Percentiles rank a stretch among this genome's conserved stretches.
These are phyloP conservation scores for Clarkia xantiana DNA, from an alignment of 345 rosid species.

Conservation along the genomic window DNA sequence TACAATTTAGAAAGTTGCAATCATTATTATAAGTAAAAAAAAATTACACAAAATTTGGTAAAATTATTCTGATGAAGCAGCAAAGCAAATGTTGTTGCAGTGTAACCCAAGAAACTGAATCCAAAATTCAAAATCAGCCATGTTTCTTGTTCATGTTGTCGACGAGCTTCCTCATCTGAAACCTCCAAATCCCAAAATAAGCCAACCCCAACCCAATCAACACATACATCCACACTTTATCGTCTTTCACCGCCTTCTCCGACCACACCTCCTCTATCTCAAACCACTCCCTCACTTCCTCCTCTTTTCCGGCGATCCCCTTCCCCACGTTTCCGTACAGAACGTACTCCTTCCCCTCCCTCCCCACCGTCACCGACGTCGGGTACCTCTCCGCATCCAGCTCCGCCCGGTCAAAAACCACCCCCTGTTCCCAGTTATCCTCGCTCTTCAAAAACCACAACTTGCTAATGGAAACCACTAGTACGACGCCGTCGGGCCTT, in stretches of 20 bases:
- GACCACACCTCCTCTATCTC: constrained; percentile 43
- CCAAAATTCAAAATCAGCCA: too few relatives aligned
- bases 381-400: constrained; percentile 51
- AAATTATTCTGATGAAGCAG: too few relatives aligned
- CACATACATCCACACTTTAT: constrained; percentile 48
- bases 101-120: too few relatives aligned
- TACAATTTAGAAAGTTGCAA: too few relatives aligned
- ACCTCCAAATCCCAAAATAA: constrained; percentile 63
- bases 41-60: too few relatives aligned
- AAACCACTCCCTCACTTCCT: constrained; percentile 26
- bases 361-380: constrained; percentile 44
- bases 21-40: too few relatives aligned
- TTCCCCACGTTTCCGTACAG: constrained; percentile 48
- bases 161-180: constrained; percentile 58
- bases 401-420: constrained; percentile 44
- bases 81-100: too few relatives aligned
- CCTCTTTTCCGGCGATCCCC: constrained; percentile 25
- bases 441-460: constrained; percentile 62
- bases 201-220: constrained; percentile 65
- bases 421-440: constrained; percentile 71
- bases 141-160: constrained; percentile 41
- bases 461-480: constrained; percentile 43
- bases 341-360: constrained; percentile 56
- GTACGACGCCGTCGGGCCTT: constrained; percentile 46
- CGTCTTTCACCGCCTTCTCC: constrained; percentile 41